Evolutionary conservation across 768 basidiomycete species (phyloP), one percentile per base, ranked within the genome.

Genomic region (Calocybe indica): DNA sequence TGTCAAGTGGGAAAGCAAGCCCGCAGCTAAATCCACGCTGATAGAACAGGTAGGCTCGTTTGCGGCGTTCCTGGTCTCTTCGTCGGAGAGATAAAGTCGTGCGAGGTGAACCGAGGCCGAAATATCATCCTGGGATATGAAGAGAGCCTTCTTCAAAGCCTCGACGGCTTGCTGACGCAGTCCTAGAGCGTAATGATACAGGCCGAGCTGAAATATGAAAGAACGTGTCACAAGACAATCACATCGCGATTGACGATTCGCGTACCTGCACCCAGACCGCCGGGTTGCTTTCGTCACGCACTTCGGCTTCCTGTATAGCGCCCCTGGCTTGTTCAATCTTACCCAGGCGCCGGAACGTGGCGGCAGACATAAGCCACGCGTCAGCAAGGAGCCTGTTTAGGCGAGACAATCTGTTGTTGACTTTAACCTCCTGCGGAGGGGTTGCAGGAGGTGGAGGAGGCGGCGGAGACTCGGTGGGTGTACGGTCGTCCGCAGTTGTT

Each of bases 261-360:
- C 36, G 47, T 54, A 95, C 91, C 79, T 97, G 94, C 5, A 95
- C 86, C 93, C 93, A 97, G 11, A 98, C 92, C 28, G 80, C 83
- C 3, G 90, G 81, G 62, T 95, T 93, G 22, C 79, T 76, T 53
- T 90, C 85, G 60, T 95, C 91, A 53, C 80, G 75, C 3, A 86
- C 82, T 62, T 99, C 95, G 0, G 95, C 96, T 65, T 99, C 95
- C 60, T 92, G 91, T 39, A 98, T 92, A 2, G 95, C 85, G 8
- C 83, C 94, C 43, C 82, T 81, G 0, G 89, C 84, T 57, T 97
- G 91, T 49, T 96, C 94, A 46, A 90, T 77, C 68, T 92, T 92
- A 8, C 90, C 90, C 46, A 88, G 69, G 50, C 96, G 71, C 40
- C 96, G 74, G 70, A 97, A 98, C 0, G 91, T 96, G 11, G 96